These are phyloP conservation scores for Ceratobasidium sp. DNA, from an alignment of 1,284 basidiomycete genomes.

Conservation along the genomic window DNA sequence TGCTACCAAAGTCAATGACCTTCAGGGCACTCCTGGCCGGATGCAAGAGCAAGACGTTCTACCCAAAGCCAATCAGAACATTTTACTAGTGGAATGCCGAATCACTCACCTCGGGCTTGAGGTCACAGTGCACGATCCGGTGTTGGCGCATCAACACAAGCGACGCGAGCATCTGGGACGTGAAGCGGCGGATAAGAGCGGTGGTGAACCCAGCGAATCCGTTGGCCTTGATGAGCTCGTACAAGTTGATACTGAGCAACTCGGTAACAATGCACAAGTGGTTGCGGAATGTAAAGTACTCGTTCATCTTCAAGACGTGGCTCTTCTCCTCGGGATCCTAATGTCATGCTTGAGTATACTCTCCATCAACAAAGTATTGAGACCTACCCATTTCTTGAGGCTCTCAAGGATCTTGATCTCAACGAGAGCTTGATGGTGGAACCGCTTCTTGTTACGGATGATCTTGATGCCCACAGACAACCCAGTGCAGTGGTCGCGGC, in stretches of 20 bases:
- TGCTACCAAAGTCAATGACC: constrained; percentile 98
- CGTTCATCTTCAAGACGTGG: constrained; percentile 97
- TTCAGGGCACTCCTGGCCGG: constrained; percentile 96
- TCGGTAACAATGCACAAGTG: constrained; percentile 99
- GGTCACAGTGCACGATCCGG: constrained; percentile 98
- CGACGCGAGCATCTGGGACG: constrained; percentile 91
- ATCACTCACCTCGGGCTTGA: constrained; percentile 88
- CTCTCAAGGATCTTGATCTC: constrained; percentile 99
- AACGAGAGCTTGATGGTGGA: constrained; percentile 97
- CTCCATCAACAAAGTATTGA: neutral
- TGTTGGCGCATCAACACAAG: constrained; percentile 93
- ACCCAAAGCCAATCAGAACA: constrained; percentile 24
- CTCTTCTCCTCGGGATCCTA: constrained; percentile 96
- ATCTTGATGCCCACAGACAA: constrained; percentile 98
- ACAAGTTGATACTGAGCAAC: constrained; percentile 96
- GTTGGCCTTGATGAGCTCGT: constrained; percentile 99
- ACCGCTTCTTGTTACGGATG: constrained; percentile 98
- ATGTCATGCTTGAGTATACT: neutral
- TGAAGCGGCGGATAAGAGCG: constrained; percentile 91
- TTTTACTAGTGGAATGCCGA: neutral
- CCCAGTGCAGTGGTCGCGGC: constrained; percentile 96
- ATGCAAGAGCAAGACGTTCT: constrained; percentile 95
- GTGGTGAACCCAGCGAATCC: constrained; percentile 97
- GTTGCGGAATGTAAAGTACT: constrained; percentile 97
- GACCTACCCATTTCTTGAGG: constrained; percentile 89